These are phyloP conservation scores for Plantago major DNA, from an alignment of 257 asterid species.

Conservation along the genomic window DNA sequence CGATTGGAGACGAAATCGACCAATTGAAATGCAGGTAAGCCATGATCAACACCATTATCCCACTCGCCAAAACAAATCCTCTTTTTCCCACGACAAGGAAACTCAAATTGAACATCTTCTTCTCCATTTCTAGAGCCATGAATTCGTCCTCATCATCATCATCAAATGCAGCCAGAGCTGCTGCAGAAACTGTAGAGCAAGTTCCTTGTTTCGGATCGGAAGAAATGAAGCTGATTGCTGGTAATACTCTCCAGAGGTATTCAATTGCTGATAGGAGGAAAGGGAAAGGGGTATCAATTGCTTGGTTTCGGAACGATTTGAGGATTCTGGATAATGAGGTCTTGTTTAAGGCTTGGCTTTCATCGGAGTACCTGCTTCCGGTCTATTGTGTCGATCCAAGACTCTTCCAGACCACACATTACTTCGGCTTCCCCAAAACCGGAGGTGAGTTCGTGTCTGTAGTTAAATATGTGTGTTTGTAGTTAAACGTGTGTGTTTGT, in stretches of 20 bases:
- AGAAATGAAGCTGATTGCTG: constrained; percentile 53
- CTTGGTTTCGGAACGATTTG: constrained; percentile 92
- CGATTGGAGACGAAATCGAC: background rate
- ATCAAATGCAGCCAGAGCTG: constrained; percentile 34
- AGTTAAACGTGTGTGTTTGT: too few relatives aligned
- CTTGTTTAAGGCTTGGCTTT: constrained; percentile 69
- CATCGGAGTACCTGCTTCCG: constrained; percentile 74
- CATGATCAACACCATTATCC: constrained; percentile 30
- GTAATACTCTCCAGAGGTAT: constrained; percentile 44
- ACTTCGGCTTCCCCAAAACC: constrained; percentile 86
- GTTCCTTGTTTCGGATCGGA: constrained; percentile 60
- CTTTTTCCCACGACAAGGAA: constrained; percentile 20
- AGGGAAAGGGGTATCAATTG: constrained; percentile 80
- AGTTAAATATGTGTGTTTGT: too few relatives aligned
- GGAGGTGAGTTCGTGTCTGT: constrained; percentile 51
- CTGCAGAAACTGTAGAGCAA: constrained; percentile 34
- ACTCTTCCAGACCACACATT: constrained; percentile 48
- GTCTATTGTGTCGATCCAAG: constrained; percentile 87
- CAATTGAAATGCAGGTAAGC: constrained; percentile 4
- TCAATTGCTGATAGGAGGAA: constrained; percentile 32
- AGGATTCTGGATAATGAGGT: constrained; percentile 81
- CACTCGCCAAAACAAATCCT: constrained; percentile 28
- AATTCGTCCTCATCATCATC: constrained; percentile 33
- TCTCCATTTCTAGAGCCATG: background rate
- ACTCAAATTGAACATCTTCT: constrained; percentile 8